These are phyloP conservation scores for Brassica cretica DNA, from an alignment of 345 rosid species.

Conservation along the genomic window DNA sequence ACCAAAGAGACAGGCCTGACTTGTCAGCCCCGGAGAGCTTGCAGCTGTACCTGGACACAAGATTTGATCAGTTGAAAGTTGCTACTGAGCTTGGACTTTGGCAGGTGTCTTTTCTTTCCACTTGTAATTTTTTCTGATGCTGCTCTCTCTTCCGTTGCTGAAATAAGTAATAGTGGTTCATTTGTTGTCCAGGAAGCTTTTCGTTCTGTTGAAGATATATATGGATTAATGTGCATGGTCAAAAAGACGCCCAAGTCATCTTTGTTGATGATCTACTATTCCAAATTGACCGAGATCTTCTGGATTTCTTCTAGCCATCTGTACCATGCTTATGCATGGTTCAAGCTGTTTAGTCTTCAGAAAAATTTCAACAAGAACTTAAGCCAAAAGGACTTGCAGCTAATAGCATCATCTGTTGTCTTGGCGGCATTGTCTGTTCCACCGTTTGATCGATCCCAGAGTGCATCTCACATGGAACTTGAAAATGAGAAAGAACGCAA, in stretches of 20 bases:
- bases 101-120: slow-evolving; percentile 59
- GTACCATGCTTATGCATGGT: slow-evolving; percentile 96
- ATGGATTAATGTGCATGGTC: slow-evolving; percentile 94
- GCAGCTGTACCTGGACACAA: slow-evolving; percentile 90
- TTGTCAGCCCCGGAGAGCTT: slow-evolving; percentile 89
- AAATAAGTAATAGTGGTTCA: slow-evolving; percentile 5
- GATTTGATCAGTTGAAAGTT: slow-evolving; percentile 94
- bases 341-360: slow-evolving; percentile 90
- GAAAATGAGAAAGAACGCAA: slow-evolving; percentile 93
- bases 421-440: slow-evolving; percentile 84
- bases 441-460: slow-evolving; percentile 64
- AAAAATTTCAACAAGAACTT: slow-evolving; percentile 93
- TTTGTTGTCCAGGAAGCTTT: slow-evolving; percentile 82
- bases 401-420: slow-evolving; percentile 91
- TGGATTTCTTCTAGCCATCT: slow-evolving; percentile 95
- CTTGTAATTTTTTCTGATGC: slow-evolving; percentile 15
- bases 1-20: slow-evolving; percentile 98
- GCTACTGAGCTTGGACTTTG: slow-evolving; percentile 94
- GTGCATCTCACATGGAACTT: slow-evolving; percentile 80
- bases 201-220: slow-evolving; percentile 91
- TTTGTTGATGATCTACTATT: slow-evolving; percentile 87
- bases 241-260: slow-evolving; percentile 96
- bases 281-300: slow-evolving; percentile 88
- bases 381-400: slow-evolving; percentile 91
- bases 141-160: neutral